Evolutionary conservation across 78 protist species (phyloP).

Genomic region (Emiliania huxleyi): DNA sequence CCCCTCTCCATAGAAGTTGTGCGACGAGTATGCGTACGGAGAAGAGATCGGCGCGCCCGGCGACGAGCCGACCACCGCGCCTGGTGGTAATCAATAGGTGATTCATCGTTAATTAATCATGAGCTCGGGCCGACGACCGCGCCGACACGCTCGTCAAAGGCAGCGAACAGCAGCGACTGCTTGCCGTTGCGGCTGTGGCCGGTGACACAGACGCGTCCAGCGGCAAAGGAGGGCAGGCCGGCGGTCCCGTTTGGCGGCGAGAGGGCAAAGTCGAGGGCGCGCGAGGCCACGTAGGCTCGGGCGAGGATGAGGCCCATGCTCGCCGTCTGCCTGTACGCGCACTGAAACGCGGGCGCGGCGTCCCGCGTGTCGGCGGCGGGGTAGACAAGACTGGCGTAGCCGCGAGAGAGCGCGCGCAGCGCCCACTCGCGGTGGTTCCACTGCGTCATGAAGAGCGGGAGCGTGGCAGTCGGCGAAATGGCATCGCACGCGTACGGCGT

Average conservation of each 20-base stretch:
- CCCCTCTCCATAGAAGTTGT: neutral
- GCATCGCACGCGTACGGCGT: too few species aligned
- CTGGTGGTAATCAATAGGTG: too few species aligned
- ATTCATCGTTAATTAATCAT: too few species aligned
- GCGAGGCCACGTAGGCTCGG: conserved; percentile 27
- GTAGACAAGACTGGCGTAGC: neutral
- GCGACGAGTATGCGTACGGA: neutral
- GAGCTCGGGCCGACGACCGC: too few species aligned
- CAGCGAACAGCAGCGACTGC: conserved; percentile 19
- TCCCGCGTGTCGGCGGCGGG: conserved; percentile 33
- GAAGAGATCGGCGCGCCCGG: conserved; percentile 21
- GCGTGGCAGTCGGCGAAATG: too few species aligned
- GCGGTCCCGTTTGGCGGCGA: neutral
- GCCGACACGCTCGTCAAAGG: conserved; percentile 28
- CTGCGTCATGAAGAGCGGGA: conserved; percentile 40
- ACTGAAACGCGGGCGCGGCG: neutral
- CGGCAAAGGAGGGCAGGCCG: too few species aligned
- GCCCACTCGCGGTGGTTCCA: conserved; percentile 36
- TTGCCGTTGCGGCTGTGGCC: conserved; percentile 42
- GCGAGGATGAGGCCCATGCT: conserved; percentile 9
- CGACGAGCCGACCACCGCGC: neutral
- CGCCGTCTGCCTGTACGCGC: conserved; percentile 17
- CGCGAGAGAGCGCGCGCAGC: neutral
- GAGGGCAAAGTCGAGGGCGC: neutral
- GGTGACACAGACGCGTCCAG: neutral